Base-by-base conservation (phyloP, 495 filamentous ascomycete species). In the Hyaloscypha finlandica region DNA sequence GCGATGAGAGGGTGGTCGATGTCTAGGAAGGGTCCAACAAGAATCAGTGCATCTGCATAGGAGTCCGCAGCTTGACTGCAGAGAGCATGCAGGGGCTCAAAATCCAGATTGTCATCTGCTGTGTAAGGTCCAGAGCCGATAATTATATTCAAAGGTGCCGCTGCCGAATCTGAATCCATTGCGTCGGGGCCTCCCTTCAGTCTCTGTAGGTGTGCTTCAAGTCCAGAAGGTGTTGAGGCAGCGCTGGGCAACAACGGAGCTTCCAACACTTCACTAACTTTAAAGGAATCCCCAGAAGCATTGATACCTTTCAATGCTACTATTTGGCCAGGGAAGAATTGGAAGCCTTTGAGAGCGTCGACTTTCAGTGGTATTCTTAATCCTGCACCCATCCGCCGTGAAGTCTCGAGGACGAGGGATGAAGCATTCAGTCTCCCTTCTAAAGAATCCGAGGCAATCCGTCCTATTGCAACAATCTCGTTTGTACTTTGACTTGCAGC, bases 311-410 rank as follows among this genome's bases (percentile, higher is more conserved):
- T 83, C 19, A 97, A 79, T 9, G 94, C 95, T 22, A 96, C 90
- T 57, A 97, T 96, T 74, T 97, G 92, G 20, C 95, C 95, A 0
- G 94, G 94, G 77, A 99, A 97, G 81, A 98, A 93, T 68, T 92
- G 90, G 77, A 88, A 91, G 6, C 85, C 84, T 2, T 81, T 77
- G 1, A 97, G 69, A 0, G 84, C 81, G 66, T 89, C 84, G 8
- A 97, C 74, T 71, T 93, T 90, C 25, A 99, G 79, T 4, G 92
- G 92, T 29, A 97, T 84, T 64, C 95, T 86, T 58, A 88, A 75
- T 29, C 93, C 95, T 58, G 88, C 90, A 22, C 94, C 95, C 63
- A 85, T 92, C n/a, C 91, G 84, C 59, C 95, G 83, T 2, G 92
- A 96, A 11, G 89, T 92, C 75, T 99, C 95, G 4, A 99, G 83